These are phyloP conservation scores for Colletotrichum sp. DNA, from an alignment of 2,329 filamentous ascomycete genomes.

Conservation along the genomic window DNA sequence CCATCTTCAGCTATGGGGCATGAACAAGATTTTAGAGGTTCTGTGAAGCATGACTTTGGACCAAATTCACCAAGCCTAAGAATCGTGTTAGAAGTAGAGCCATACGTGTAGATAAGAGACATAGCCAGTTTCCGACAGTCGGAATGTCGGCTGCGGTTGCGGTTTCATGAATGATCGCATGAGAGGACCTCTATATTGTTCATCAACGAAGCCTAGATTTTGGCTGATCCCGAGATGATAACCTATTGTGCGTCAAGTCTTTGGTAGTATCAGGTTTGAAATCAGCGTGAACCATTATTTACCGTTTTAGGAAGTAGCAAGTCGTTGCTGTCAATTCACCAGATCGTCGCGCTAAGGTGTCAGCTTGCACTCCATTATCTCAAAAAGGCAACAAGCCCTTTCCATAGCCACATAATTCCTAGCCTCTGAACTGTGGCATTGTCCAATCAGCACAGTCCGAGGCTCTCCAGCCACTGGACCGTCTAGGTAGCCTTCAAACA, in stretches of 20 bases:
- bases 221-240: background rate
- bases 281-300: too few relatives aligned
- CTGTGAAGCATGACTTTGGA: background rate
- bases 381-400: background rate
- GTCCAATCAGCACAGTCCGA: background rate
- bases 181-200: background rate
- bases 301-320: background rate
- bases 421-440: background rate
- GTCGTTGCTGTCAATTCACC: background rate
- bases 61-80: background rate
- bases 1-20: background rate
- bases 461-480: background rate
- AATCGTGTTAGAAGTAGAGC: background rate
- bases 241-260: rapidly evolving
- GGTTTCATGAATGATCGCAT: background rate
- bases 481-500: background rate
- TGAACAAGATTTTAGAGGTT: background rate
- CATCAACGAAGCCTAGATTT: background rate
- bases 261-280: background rate
- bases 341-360: background rate
- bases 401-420: background rate
- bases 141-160: background rate
- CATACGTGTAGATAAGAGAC: background rate
- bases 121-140: background rate
- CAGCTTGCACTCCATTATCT: background rate